These are phyloP conservation scores for Aspergillus puulaauensis DNA, from an alignment of 2,329 filamentous ascomycete species.

Conservation along the genomic window DNA sequence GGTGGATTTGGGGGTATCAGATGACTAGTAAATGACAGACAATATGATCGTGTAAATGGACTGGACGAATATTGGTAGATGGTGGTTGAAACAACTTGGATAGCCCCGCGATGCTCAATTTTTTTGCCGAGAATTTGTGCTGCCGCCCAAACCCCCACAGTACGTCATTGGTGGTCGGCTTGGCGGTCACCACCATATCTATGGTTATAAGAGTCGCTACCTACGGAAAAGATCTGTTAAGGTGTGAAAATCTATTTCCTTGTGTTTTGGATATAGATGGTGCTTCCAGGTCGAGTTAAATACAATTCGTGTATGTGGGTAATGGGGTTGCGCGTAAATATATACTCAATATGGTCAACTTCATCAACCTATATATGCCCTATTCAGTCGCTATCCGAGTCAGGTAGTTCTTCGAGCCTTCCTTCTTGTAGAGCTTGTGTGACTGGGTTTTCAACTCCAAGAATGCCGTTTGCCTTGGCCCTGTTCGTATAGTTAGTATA, in stretches of 20 bases:
- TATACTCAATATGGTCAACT: background rate
- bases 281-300: background rate
- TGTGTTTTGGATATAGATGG: background rate
- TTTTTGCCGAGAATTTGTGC: conserved; percentile 31
- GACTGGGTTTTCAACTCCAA: conserved; percentile 78
- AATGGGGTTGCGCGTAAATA: background rate
- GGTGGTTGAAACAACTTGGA: background rate
- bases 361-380: background rate
- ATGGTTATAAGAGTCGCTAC: background rate
- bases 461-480: conserved; percentile 71
- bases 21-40: conserved; percentile 3
- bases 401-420: conserved; percentile 66
- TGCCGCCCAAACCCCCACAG: conserved; percentile 13
- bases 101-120: conserved; percentile 33
- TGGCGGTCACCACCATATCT: background rate
- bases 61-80: background rate
- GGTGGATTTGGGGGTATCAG: conserved; percentile 7
- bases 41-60: background rate
- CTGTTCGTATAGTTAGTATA: conserved; percentile 34
- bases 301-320: background rate
- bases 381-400: conserved; percentile 46
- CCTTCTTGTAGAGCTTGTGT: conserved; percentile 68
- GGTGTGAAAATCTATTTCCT: background rate
- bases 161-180: conserved; percentile 13
- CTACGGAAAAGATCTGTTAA: background rate